phyloP scores from a whole-genome alignment of 2,329 filamentous ascomycete species.

The Reticulascus tulasneorum region DNA sequence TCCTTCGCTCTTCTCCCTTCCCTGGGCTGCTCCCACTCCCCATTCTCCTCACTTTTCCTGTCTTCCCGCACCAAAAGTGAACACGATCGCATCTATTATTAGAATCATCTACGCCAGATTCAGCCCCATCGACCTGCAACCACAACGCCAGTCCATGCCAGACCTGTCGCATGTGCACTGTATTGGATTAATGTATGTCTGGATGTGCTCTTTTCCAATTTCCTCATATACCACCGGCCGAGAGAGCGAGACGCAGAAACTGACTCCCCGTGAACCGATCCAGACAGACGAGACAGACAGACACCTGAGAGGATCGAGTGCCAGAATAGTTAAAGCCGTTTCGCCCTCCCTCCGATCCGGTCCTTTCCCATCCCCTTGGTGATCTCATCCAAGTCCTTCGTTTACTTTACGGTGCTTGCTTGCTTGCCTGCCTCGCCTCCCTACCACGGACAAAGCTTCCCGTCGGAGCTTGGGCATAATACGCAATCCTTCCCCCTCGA shows the following conservation, averaged over 20 bases:
- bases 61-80: constrained; percentile 26
- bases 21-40: too few relatives aligned
- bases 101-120: constrained; percentile 47
- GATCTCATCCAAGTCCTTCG: constrained; percentile 10
- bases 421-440: too few relatives aligned
- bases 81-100: constrained; percentile 48
- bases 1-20: constrained; percentile 15
- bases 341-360: constrained; percentile 6
- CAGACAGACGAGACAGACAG: not conserved
- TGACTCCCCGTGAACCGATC: too few relatives aligned
- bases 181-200: constrained; percentile 17
- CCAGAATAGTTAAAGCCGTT: constrained; percentile 12
- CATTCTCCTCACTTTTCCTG: constrained; percentile 18
- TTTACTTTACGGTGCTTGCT: too few relatives aligned
- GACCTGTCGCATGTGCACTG: constrained; percentile 15
- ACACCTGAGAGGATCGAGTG: not conserved
- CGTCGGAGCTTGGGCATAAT: too few relatives aligned
- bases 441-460: too few relatives aligned
- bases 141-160: constrained; percentile 24
- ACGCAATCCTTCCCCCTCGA: constrained; percentile 3
- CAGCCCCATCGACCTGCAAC: constrained; percentile 43
- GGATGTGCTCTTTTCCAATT: constrained; percentile 7
- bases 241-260: too few relatives aligned
- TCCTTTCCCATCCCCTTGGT: constrained; percentile 7
- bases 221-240: constrained; percentile 9